Conservation (phyloP, 1,284 basidiomycete species). For the Marasmius oreades region DNA sequence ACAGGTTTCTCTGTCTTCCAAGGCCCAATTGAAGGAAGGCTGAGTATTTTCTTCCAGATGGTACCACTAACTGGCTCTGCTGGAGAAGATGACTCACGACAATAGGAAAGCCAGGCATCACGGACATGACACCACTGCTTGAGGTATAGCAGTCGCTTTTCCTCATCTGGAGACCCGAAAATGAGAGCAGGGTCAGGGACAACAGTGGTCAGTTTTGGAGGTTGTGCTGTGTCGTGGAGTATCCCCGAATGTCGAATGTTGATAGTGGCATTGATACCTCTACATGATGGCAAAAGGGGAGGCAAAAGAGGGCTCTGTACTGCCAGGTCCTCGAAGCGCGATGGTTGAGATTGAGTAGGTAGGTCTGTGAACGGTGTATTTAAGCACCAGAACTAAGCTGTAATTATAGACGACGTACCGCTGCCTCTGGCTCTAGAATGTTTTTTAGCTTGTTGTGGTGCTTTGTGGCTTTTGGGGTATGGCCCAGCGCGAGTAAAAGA, state of each 20-base stretch:
- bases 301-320: neutral
- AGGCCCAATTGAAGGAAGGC: neutral
- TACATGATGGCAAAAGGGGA: neutral
- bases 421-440: neutral
- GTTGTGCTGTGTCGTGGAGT: neutral
- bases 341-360: neutral
- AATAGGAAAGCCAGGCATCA: neutral
- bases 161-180: too few relatives aligned
- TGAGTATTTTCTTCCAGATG: neutral
- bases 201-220: neutral
- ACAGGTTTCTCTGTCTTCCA: too few relatives aligned
- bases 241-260: neutral
- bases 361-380: neutral
- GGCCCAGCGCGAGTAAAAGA: too few relatives aligned
- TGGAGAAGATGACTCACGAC: too few relatives aligned
- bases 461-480: too few relatives aligned
- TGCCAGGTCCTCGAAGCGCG: neutral
- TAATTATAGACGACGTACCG: neutral
- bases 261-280: neutral
- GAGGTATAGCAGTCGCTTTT: neutral
- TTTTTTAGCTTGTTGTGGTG: too few relatives aligned
- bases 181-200: constrained; percentile 4
- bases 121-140: neutral
- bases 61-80: too few relatives aligned
- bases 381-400: neutral